These are phyloP conservation scores for Curvularia spicifera DNA, from an alignment of 2,329 filamentous ascomycete genomes.

Conservation along the genomic window DNA sequence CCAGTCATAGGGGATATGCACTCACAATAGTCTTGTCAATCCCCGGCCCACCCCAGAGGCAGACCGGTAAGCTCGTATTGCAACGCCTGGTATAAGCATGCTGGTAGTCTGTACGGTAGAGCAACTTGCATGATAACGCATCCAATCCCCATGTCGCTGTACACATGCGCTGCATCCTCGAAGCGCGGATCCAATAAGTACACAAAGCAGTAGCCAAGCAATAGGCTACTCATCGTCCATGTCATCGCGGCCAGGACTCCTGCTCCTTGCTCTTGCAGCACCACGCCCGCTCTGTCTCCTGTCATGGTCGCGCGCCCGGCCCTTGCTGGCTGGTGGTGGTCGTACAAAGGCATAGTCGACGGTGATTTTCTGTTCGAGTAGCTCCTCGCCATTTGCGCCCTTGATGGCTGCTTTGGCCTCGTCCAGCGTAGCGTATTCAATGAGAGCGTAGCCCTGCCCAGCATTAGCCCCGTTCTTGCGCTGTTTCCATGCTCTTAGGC, in stretches of 20 bases:
- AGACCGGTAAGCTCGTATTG: conserved; percentile 27
- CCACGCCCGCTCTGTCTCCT: conserved; percentile 41
- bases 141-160: not conserved
- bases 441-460: conserved; percentile 77
- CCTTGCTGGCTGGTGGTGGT: conserved; percentile 68
- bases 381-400: conserved; percentile 75
- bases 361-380: conserved; percentile 79
- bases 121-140: not conserved
- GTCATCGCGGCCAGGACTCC: conserved; percentile 52
- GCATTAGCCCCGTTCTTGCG: conserved; percentile 11
- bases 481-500: not conserved
- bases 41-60: conserved; percentile 24
- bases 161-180: not conserved
- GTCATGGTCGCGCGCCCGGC: conserved; percentile 42
- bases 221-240: conserved; percentile 33
- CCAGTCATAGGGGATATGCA: not conserved
- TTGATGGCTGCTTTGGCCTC: conserved; percentile 84
- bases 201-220: not conserved
- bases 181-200: not conserved
- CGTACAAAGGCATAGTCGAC: conserved; percentile 88
- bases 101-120: not conserved
- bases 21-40: conserved; percentile 24
- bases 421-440: conserved; percentile 80
- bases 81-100: conserved; percentile 1
- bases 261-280: conserved; percentile 50